Conservation (phyloP, 305 asterid genomes). For the Caryopteris hybrid region DNA sequence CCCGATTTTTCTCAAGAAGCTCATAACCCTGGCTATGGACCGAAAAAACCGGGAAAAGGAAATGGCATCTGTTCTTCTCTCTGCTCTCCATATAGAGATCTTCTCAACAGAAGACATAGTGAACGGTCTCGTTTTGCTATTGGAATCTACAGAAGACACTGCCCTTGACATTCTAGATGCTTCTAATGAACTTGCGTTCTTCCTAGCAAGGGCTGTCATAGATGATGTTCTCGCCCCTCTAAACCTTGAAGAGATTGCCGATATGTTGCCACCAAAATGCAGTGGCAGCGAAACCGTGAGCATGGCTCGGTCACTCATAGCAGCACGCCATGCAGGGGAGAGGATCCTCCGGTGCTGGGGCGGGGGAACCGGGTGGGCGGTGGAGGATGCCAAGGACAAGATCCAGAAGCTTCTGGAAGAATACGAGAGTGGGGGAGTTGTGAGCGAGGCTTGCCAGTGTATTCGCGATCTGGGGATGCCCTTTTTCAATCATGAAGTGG, state of each 20-base stretch:
- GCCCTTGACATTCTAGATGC: slow-evolving; percentile 92
- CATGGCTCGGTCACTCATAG: slow-evolving; percentile 72
- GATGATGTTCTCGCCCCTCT: slow-evolving; percentile 90
- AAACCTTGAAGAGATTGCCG: slow-evolving; percentile 71
- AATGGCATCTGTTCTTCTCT: slow-evolving; percentile 90
- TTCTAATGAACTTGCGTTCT: slow-evolving; percentile 81
- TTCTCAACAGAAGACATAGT: slow-evolving; percentile 85
- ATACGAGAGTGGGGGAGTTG: slow-evolving; percentile 86
- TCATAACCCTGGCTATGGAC: slow-evolving; percentile 87
- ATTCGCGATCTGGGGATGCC: slow-evolving; percentile 91
- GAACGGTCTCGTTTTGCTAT: slow-evolving; percentile 72
- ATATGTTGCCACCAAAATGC: slow-evolving; percentile 55
- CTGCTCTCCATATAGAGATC: slow-evolving; percentile 83
- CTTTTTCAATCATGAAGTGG: slow-evolving; percentile 92
- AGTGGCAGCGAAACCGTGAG: slow-evolving; percentile 76
- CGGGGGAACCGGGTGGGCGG: slow-evolving; percentile 98
- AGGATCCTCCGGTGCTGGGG: slow-evolving; percentile 99
- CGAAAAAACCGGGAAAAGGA: slow-evolving; percentile 89
- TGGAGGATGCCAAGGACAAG: slow-evolving; percentile 98
- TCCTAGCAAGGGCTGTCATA: slow-evolving; percentile 82
- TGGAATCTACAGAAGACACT: slow-evolving; percentile 92
- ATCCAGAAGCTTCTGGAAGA: slow-evolving; percentile 91
- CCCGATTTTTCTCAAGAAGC: slow-evolving; percentile 78
- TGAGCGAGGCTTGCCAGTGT: slow-evolving; percentile 85
- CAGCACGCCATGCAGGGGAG: slow-evolving; percentile 99